Base-by-base conservation (phyloP, 192 early-diverging fungal genomes). In the Coemansia reversa region DNA sequence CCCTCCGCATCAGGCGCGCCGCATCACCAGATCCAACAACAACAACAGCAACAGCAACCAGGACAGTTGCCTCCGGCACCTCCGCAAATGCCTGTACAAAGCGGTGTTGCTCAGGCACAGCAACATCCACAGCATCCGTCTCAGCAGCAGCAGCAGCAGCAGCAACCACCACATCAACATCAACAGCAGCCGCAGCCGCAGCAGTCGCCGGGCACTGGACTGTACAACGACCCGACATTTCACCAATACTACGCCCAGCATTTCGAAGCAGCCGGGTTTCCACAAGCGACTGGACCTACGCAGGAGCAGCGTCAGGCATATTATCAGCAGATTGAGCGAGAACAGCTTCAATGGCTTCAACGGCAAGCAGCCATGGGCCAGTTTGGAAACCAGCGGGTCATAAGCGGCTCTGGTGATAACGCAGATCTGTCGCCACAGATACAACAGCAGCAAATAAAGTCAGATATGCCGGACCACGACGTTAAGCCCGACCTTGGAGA, bases 171-270 rank as follows among this genome's bases (percentile, higher is more conserved):
- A 1, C 66, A 67, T 35, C 60, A 49, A 24, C 67, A 49, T 27
- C 67, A 55, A 45, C 63, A 22, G 28, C 55, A 56, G 45, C 55
- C 39, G 2, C 39, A 25, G 24, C 68, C 62, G 48, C 63, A 61
- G 29, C 33, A 33, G 30, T 57, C 53, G 50, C 66, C 56, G 24
- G 45, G 69, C 14, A 27, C 60, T 0, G 58, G 64, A 25, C 62
- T 67, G 24, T 70, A 74, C 45, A 62, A 68, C 42, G 73, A 75
- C 42, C 62, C 66, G 0, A 50, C 77, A 20, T 63, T 79, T 47
- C 77, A 79, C 42, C 77, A 79, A 25, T 79, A 79, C 68, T 79
- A 79, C 48, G 72, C 77, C 5, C 77, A 79, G 60, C 77, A 79
- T 30, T 51, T 79, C 6, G 77, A 79, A 28, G 72, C 72, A 2